Percentiles rank a stretch among this genome's conserved stretches.
phyloP scores from a whole-genome alignment of 345 rosid genomes.

The Rhodamnia argentea region DNA sequence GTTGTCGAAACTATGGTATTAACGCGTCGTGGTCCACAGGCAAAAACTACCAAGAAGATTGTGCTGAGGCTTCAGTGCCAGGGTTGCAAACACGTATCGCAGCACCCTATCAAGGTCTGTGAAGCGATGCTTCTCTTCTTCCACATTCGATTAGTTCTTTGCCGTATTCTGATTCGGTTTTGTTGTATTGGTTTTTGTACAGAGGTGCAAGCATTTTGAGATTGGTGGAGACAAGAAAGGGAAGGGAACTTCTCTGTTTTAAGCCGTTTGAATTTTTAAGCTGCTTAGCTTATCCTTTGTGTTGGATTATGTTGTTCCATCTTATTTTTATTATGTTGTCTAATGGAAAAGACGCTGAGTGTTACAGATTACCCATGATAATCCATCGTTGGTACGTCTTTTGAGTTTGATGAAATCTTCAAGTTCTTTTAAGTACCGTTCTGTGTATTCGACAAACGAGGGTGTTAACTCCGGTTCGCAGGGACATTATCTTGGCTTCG shows the following conservation, averaged over 20 bases:
- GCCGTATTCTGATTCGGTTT: not conserved
- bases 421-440: not conserved
- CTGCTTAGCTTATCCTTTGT: not conserved
- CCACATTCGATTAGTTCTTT: not conserved
- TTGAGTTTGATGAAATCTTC: not conserved
- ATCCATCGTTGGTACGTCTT: not conserved
- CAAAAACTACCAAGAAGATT: slow-evolving; percentile 85
- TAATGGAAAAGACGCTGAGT: not conserved
- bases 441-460: not conserved
- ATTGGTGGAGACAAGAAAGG: slow-evolving; percentile 75
- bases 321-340: not conserved
- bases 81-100: slow-evolving; percentile 72
- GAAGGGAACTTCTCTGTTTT: slow-evolving; percentile 59
- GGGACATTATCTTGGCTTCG: not conserved
- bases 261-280: not conserved
- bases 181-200: not conserved
- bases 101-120: slow-evolving; percentile 55
- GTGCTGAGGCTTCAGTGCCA: slow-evolving; percentile 80
- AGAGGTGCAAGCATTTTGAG: slow-evolving; percentile 75
- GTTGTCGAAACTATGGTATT: not conserved
- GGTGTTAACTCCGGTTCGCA: not conserved
- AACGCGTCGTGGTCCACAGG: slow-evolving; percentile 13
- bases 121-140: not conserved
- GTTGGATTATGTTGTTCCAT: not conserved
- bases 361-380: not conserved